Percentiles rank a stretch among this genome's conserved stretches.
Conservation (phyloP, 306 rosid species). For the Mimosa bimucronata region DNA sequence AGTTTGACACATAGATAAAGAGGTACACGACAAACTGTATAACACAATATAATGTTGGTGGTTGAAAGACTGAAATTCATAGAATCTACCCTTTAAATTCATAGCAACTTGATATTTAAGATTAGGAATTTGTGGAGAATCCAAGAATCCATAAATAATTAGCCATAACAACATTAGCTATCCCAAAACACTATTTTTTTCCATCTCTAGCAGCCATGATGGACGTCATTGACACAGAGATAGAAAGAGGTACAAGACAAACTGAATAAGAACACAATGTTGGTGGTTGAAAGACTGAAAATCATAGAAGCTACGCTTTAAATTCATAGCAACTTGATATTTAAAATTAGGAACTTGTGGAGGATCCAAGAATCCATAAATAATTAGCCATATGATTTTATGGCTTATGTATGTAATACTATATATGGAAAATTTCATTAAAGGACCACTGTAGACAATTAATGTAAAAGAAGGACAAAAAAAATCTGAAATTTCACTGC, state of each 20-base stretch:
- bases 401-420: neutral
- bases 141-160: no score
- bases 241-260: neutral
- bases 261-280: neutral
- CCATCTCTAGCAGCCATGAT: neutral
- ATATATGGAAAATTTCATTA: no score
- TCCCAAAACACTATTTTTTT: no score
- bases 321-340: neutral
- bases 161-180: no score
- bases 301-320: neutral
- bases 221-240: neutral
- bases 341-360: neutral
- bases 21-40: neutral
- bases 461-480: no score
- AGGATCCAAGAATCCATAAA: neutral
- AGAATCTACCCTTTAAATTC: neutral
- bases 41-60: neutral
- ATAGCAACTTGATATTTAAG: neutral
- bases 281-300: neutral
- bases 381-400: neutral
- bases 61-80: neutral
- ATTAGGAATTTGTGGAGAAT: no score
- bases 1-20: neutral
- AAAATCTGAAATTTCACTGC: no score
- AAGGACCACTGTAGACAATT: no score